A percentile compares a stretch with the other conserved stretches of the same genome.
Evolutionary conservation across 2,329 filamentous ascomycete species (phyloP).

Genomic region (Falciphora oryzae): DNA sequence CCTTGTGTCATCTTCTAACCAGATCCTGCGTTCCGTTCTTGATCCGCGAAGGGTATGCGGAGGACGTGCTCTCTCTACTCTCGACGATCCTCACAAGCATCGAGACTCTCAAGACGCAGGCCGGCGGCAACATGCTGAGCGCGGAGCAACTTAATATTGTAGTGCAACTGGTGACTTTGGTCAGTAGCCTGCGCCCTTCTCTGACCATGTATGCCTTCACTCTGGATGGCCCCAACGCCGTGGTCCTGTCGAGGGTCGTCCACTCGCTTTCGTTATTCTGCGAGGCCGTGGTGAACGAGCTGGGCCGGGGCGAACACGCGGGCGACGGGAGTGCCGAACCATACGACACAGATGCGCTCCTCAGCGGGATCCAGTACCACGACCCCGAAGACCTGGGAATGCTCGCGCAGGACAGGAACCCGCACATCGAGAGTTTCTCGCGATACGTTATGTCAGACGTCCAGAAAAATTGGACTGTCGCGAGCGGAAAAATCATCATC

Average conservation of each 20-base stretch:
- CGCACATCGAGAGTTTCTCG: constrained; percentile 33
- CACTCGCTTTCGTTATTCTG: constrained; percentile 9
- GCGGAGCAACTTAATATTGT: constrained; percentile 21
- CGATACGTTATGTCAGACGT: constrained; percentile 40
- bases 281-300: background rate
- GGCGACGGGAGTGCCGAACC: background rate
- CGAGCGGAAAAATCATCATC: constrained; percentile 17
- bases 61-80: constrained; percentile 28
- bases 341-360: constrained; percentile 10
- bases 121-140: constrained; percentile 12
- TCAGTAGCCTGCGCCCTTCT: constrained; percentile 15
- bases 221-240: background rate
- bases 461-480: constrained; percentile 35
- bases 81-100: constrained; percentile 21
- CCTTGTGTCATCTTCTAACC: constrained; percentile 32
- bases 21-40: constrained; percentile 30
- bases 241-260: constrained; percentile 9
- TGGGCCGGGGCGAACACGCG: background rate
- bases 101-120: constrained; percentile 9
- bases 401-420: constrained; percentile 16
- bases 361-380: constrained; percentile 8
- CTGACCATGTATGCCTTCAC: constrained; percentile 15
- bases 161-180: constrained; percentile 17
- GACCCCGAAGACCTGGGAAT: background rate
- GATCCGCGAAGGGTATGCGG: constrained; percentile 28